Base-by-base conservation (phyloP, 805 yeast genomes). In the Kuraishia hungarica region DNA sequence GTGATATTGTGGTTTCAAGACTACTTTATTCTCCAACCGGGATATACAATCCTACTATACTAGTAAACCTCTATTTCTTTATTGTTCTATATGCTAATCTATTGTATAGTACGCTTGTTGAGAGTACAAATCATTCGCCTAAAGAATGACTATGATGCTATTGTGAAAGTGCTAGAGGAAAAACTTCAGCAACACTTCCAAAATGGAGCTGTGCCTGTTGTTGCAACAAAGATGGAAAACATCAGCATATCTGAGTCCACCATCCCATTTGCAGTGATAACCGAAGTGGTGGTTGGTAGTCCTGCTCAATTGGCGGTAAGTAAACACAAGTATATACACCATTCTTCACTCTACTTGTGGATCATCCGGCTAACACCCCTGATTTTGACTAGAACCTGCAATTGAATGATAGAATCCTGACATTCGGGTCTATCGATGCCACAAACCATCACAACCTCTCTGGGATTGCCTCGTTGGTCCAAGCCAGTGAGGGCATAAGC, bases 51-150 rank as follows among this genome's bases (percentile, higher is more conserved):
- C n/a, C n/a, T n/a, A n/a, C n/a, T n/a, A n/a, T n/a, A n/a, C n/a
- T n/a, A n/a, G n/a, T n/a, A n/a, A n/a, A n/a, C n/a, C n/a, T n/a
- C n/a, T n/a, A n/a, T n/a, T n/a, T n/a, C n/a, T n/a, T 28, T 8
- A 17, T 51, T n/a, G 47, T 49, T n/a, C 22, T 11, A 29, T 35
- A 48, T 39, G 50, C 24, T 53, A 35, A 48, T 50, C 10, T 17
- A 11, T n/a, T 17, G n/a, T n/a, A 63, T 72, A 21, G 74, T 90
- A 13, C 72, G 96, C 54, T 66, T 79, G 10, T 64, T 84, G 0
- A 72, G 97, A 56, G 78, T 83, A 10, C 79, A 78, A 62, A 81
- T 92, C 35, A 82, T 87, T 39, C 73, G 87, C 53, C 72, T 87
- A 47, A 74, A 85, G 56, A 92, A 90, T 63, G 97, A 93, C 68